Conservation (phyloP, 129 eudicot species). For the Flaveria bidentis region DNA sequence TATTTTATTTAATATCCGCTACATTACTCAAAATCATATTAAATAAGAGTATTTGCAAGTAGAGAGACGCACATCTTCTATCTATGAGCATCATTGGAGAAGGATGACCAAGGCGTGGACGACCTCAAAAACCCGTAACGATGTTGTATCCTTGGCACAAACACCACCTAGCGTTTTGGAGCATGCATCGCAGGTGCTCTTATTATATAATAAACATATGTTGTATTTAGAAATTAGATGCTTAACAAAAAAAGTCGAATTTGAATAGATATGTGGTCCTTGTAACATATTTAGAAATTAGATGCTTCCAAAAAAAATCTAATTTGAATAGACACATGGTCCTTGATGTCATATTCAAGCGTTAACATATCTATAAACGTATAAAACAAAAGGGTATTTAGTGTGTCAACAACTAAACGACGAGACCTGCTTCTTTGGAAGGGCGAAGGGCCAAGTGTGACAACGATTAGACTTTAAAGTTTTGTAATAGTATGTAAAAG, state of each 20-base stretch:
- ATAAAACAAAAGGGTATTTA: constrained; percentile 26
- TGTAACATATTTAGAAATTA: constrained; percentile 12
- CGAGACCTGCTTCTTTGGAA: constrained; percentile 42
- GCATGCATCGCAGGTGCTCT: background rate
- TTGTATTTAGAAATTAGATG: background rate
- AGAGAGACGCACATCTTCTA: no score
- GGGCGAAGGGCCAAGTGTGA: constrained; percentile 34
- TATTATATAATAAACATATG: background rate
- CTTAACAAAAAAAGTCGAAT: constrained; percentile 3
- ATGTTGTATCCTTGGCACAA: background rate
- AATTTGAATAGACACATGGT: constrained; percentile 18
- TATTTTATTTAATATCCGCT: no score
- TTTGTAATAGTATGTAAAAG: constrained; percentile 21
- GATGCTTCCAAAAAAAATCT: constrained; percentile 7
- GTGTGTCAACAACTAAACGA: constrained; percentile 23
- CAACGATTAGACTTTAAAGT: constrained; percentile 35
- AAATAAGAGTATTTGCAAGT: no score
- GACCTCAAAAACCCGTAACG: background rate
- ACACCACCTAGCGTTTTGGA: background rate
- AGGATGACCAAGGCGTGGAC: background rate
- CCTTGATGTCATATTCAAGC: constrained; percentile 24
- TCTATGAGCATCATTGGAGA: no score
- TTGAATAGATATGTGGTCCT: constrained; percentile 23
- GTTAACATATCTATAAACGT: constrained; percentile 25
- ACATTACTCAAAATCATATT: no score